Evolutionary conservation across 192 early-diverging fungal species (phyloP).

Genomic region (Kappamyces sp.): DNA sequence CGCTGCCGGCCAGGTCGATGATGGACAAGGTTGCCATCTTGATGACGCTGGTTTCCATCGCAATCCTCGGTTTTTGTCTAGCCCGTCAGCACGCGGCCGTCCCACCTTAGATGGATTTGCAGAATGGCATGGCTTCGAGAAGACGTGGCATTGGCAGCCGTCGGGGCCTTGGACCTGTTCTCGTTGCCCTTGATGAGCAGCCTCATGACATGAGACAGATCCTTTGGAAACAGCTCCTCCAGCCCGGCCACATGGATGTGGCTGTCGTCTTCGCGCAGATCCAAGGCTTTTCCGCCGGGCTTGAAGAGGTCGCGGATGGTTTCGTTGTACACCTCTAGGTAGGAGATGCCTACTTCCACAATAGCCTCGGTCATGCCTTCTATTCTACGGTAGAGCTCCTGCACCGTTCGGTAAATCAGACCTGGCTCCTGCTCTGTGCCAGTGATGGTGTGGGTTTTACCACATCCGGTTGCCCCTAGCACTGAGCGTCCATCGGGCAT

Average conservation of each 20-base stretch:
- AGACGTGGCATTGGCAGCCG: slow-evolving; percentile 64
- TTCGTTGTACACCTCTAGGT: slow-evolving; percentile 62
- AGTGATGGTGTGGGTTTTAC: slow-evolving; percentile 73
- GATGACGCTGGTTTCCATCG: slow-evolving; percentile 14
- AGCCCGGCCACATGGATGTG: slow-evolving; percentile 65
- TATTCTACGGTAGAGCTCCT: slow-evolving; percentile 52
- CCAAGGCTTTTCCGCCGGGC: slow-evolving; percentile 27
- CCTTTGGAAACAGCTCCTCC: slow-evolving; percentile 53
- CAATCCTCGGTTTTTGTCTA: slow-evolving; percentile 18
- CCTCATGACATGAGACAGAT: slow-evolving; percentile 46
- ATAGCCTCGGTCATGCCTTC: slow-evolving; percentile 11
- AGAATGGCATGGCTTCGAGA: slow-evolving; percentile 78
- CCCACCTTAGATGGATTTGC: slow-evolving; percentile 41
- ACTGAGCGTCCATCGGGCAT: neutral
- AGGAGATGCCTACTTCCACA: slow-evolving; percentile 38
- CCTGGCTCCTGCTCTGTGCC: slow-evolving; percentile 53
- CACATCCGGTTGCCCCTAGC: slow-evolving; percentile 54
- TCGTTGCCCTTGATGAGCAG: slow-evolving; percentile 48
- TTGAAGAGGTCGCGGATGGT: slow-evolving; percentile 55
- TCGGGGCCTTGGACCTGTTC: slow-evolving; percentile 70
- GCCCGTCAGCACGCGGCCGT: slow-evolving; percentile 3
- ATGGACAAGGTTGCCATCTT: slow-evolving; percentile 49
- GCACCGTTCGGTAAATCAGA: slow-evolving; percentile 53
- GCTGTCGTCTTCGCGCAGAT: slow-evolving; percentile 69
- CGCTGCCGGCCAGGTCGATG: slow-evolving; percentile 67